phyloP scores from a whole-genome alignment of 768 basidiomycete genomes.

The Leccinum obscurum region DNA sequence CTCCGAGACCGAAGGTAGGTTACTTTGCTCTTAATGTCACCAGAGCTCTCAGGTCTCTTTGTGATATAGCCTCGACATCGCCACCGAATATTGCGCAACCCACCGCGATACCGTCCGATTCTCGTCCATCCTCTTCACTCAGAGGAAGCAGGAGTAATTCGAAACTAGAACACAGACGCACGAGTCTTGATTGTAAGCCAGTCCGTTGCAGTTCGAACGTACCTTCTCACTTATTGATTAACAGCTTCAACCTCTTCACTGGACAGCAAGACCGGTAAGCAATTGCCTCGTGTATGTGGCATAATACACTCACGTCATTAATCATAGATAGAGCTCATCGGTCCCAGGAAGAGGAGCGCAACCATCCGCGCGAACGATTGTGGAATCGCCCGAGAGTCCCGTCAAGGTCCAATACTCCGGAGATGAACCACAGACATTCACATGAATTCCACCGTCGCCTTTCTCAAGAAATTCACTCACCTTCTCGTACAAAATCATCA shows the following conservation, averaged over 20 bases:
- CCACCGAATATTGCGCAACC: constrained; percentile 8
- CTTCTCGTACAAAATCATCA: constrained; percentile 22
- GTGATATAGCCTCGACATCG: constrained; percentile 16
- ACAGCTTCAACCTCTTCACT: constrained; percentile 31
- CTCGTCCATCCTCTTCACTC: constrained; percentile 19
- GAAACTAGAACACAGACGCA: constrained; percentile 8
- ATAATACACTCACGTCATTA: constrained; percentile 2
- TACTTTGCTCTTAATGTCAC: not conserved
- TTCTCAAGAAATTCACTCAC: constrained; percentile 30
- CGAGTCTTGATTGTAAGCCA: constrained; percentile 20
- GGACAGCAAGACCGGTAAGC: constrained; percentile 22
- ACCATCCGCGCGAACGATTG: constrained; percentile 46
- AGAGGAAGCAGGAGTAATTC: constrained; percentile 2
- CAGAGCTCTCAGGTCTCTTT: not conserved
- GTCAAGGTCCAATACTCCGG: constrained; percentile 27
- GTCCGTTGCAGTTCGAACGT: not conserved
- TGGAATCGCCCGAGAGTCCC: constrained; percentile 43
- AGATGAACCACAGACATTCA: constrained; percentile 26
- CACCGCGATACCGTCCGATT: constrained; percentile 5
- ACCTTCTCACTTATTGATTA: constrained; percentile 1
- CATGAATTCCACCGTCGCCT: constrained; percentile 29
- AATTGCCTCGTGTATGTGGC: constrained; percentile 9
- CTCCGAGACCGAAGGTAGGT: constrained; percentile 43
- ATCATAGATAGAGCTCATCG: constrained; percentile 31
- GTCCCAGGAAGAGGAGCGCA: constrained; percentile 31